Evolutionary conservation across 495 filamentous ascomycete genomes (phyloP).

Genomic region (Hyaloscypha variabilis): DNA sequence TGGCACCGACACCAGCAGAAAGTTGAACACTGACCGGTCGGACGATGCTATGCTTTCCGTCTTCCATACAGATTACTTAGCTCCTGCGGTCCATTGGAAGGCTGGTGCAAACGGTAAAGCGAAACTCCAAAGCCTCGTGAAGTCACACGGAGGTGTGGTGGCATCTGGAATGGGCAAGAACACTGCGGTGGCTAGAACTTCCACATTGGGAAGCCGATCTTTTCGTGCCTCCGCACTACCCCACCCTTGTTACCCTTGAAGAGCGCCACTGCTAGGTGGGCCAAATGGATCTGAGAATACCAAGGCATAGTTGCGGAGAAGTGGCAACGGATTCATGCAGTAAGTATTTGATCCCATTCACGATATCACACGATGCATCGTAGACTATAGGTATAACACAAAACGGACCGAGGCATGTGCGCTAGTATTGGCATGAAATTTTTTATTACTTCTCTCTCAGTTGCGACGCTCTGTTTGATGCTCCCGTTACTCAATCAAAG

Average conservation of each 20-base stretch:
- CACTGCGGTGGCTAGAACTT: not conserved
- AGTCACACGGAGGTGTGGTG: not conserved
- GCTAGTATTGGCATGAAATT: too few relatives aligned
- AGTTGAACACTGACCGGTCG: too few relatives aligned
- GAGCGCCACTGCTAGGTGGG: not conserved
- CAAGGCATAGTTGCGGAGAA: too few relatives aligned
- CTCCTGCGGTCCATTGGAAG: too few relatives aligned
- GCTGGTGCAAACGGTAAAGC: not conserved
- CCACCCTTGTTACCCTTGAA: not conserved
- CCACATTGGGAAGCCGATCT: not conserved
- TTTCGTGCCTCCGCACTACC: not conserved
- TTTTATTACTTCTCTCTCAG: not conserved
- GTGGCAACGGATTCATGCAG: too few relatives aligned
- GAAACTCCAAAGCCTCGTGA: not conserved
- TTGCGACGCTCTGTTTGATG: not conserved
- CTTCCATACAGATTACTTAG: too few relatives aligned
- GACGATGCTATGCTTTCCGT: too few relatives aligned
- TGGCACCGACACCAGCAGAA: too few relatives aligned
- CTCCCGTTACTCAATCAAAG: conserved; percentile 12
- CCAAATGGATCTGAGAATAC: not conserved
- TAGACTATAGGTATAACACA: too few relatives aligned
- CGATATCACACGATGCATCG: too few relatives aligned
- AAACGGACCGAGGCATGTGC: too few relatives aligned
- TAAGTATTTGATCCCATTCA: too few relatives aligned
- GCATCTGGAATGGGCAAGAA: not conserved